Evolutionary conservation across 2,329 filamentous ascomycete species (phyloP), one percentile per base, ranked within the genome.

Genomic region (Tolypocladium cylindrosporum): DNA sequence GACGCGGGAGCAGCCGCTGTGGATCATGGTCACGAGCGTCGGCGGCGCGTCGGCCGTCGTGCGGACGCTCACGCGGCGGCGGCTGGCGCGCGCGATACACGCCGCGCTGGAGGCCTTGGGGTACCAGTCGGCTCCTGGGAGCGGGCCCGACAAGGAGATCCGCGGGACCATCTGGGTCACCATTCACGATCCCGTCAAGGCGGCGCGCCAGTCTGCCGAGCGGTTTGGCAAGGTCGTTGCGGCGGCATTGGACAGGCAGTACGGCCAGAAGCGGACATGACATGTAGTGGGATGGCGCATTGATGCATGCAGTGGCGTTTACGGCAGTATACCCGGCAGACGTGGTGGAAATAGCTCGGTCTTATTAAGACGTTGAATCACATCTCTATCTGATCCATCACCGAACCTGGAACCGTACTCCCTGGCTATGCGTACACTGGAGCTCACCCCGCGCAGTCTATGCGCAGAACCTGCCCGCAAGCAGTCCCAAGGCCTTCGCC

Each of bases 381-480:
- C 24, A 50, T 34, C 45, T 50, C 27, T 19, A 9, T 19, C 45
- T 50, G 16, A 1, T 19, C 27, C 16, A 50, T 34, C 4, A 4
- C 8, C 9, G 45, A 14, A 19, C 27, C 10, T 50, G 27, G 27
- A 50, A 19, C 45, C 24, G 7, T 50, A 50, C 27, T 34, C 21
- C 24, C 13, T 5, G 11, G 43, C 43, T 45, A 45, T 27, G 24
- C 21, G 21, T 34, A 9, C 13, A 34, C 14, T 34, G 6, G 27
- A 27, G 43, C 24, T 48, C 43, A 27, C 53, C 2, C n/a, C 13
- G n/a, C 31, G 24, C 19, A 27, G 4, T 19, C 39, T 34, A 56
- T 43, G 45, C 45, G 54, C 72, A 73, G 55, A 74, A 73, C 13
- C 66, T 61, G 3, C 53, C n/a, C 3, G 66, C 65, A 39, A 73